These are phyloP conservation scores for Mimosa bimucronata DNA, from an alignment of 306 rosid species.

Conservation along the genomic window DNA sequence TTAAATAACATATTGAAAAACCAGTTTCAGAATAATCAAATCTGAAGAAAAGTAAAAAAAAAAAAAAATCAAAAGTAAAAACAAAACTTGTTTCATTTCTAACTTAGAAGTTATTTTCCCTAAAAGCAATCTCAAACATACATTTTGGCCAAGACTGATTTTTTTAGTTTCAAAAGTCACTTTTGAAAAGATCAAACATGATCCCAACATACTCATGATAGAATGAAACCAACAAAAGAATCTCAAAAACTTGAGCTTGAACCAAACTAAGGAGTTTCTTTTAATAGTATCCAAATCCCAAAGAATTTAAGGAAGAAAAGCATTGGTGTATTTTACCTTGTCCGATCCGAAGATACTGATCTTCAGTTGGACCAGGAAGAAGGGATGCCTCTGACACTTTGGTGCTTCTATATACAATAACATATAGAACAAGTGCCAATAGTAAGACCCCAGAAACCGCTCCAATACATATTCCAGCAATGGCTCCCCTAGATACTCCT, in stretches of 20 bases:
- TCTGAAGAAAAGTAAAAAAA: too few relatives aligned
- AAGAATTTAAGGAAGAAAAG: too few relatives aligned
- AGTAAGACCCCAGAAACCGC: constrained; percentile 49
- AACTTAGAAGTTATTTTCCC: too few relatives aligned
- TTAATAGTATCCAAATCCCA: background rate
- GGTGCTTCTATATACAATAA: constrained; percentile 47
- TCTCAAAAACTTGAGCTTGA: background rate
- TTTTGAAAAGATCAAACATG: too few relatives aligned
- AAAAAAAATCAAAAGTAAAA: too few relatives aligned
- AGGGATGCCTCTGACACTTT: constrained; percentile 49
- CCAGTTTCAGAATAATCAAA: too few relatives aligned
- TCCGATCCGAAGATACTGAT: constrained; percentile 42
- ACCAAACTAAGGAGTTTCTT: background rate
- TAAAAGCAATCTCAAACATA: too few relatives aligned
- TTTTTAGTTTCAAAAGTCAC: too few relatives aligned
- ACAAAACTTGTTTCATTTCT: too few relatives aligned
- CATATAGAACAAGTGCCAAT: constrained; percentile 44
- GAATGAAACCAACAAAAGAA: background rate
- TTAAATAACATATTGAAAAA: too few relatives aligned
- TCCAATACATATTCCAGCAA: constrained; percentile 58
- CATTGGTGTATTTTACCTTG: constrained; percentile 43
- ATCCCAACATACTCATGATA: too few relatives aligned
- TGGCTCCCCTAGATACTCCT: constrained; percentile 64
- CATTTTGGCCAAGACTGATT: too few relatives aligned
- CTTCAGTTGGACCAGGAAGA: constrained; percentile 44